Evolutionary conservation across 768 basidiomycete genomes (phyloP).

Genomic region (Termitomyces sp.): DNA sequence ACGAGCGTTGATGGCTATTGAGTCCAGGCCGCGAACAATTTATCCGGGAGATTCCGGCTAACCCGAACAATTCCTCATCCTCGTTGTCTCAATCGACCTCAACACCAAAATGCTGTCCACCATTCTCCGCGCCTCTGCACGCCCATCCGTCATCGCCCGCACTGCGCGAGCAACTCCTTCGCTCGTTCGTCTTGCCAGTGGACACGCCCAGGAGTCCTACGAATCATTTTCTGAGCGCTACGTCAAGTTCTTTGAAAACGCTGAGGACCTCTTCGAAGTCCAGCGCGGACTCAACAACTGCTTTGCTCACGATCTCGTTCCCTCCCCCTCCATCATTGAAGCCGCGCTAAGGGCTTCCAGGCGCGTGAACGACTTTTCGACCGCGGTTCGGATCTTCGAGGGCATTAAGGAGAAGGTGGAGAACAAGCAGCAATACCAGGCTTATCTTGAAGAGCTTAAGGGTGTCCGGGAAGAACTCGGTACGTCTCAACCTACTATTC

Average conservation of each 20-base stretch:
- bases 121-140: conserved; percentile 58
- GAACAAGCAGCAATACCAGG: conserved; percentile 92
- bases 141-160: conserved; percentile 41
- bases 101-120: conserved; percentile 50
- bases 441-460: conserved; percentile 90
- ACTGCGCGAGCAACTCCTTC: conserved; percentile 39
- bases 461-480: conserved; percentile 89
- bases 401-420: conserved; percentile 97
- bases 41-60: conserved; percentile 27
- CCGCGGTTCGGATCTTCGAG: conserved; percentile 94
- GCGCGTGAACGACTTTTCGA: conserved; percentile 95
- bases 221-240: conserved; percentile 95
- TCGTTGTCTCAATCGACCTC: conserved; percentile 20
- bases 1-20: neutral
- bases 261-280: conserved; percentile 96
- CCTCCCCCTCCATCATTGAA: conserved; percentile 79
- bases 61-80: conserved; percentile 29
- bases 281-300: conserved; percentile 99
- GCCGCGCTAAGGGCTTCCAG: conserved; percentile 85
- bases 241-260: conserved; percentile 88
- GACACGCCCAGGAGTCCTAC: conserved; percentile 87
- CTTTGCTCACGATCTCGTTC: conserved; percentile 97
- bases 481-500: conserved; percentile 31
- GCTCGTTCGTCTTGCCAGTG: conserved; percentile 47
- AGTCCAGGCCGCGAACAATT: conserved; percentile 5